phyloP scores from a whole-genome alignment of 2,329 filamentous ascomycete genomes.

The Verticillium tricorpus region DNA sequence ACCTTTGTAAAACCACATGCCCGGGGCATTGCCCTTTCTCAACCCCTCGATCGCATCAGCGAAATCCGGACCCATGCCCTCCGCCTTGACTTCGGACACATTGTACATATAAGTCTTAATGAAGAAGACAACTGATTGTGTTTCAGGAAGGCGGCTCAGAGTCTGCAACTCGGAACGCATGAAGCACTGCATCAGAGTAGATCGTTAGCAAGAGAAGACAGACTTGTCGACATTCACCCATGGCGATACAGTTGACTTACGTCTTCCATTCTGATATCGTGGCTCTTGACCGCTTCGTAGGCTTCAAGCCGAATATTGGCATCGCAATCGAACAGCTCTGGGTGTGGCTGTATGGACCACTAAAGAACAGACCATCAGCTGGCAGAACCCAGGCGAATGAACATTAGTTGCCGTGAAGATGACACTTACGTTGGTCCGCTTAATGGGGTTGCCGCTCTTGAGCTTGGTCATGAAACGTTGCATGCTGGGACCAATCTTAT shows the following conservation, averaged over 20 bases:
- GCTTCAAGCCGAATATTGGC: background rate
- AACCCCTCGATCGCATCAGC: constrained; percentile 51
- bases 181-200: constrained; percentile 17
- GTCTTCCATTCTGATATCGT: constrained; percentile 32
- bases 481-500: constrained; percentile 51
- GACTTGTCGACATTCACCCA: background rate
- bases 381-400: too few species aligned
- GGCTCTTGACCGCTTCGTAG: constrained; percentile 22
- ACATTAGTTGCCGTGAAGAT: background rate
- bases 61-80: constrained; percentile 40
- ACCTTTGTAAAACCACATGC: constrained; percentile 51
- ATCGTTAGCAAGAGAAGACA: background rate
- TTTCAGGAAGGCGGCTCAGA: constrained; percentile 42
- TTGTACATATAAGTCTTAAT: constrained; percentile 53
- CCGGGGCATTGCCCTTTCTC: constrained; percentile 43
- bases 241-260: constrained; percentile 13
- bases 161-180: constrained; percentile 48
- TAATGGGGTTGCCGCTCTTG: constrained; percentile 42
- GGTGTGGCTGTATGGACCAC: constrained; percentile 45
- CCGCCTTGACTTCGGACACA: constrained; percentile 40
- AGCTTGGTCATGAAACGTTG: constrained; percentile 47
- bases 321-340: constrained; percentile 28
- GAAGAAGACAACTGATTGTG: constrained; percentile 44
- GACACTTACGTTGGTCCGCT: constrained; percentile 42
- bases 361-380: constrained; percentile 14